Evolutionary conservation across 768 basidiomycete species (phyloP).

Genomic region (Daedaleopsis nitida): DNA sequence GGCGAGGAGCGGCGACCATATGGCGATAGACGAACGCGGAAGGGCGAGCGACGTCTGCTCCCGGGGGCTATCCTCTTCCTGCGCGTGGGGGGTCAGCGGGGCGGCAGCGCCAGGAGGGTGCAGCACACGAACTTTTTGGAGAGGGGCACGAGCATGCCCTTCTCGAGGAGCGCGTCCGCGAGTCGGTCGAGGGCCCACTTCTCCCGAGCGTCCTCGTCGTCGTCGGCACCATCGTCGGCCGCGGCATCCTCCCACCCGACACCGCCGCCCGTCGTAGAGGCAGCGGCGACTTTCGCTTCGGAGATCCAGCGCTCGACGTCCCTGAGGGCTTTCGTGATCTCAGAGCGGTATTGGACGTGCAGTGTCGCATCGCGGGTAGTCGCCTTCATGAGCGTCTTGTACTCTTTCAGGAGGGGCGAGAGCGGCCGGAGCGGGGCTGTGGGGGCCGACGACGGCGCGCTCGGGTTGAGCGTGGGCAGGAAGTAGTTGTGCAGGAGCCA

Average conservation of each 20-base stretch:
- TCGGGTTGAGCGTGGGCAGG: conserved; percentile 69
- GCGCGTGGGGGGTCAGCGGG: neutral
- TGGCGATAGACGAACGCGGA: conserved; percentile 48
- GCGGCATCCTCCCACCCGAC: conserved; percentile 47
- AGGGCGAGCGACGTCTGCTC: conserved; percentile 45
- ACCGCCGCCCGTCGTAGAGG: conserved; percentile 42
- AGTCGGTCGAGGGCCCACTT: conserved; percentile 69
- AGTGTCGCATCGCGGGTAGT: conserved; percentile 68
- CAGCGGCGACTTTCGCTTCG: conserved; percentile 67
- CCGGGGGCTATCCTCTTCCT: conserved; percentile 10
- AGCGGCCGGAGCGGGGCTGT: conserved; percentile 51
- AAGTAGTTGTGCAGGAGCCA: conserved; percentile 90
- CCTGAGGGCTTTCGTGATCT: conserved; percentile 51
- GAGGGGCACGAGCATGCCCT: conserved; percentile 77
- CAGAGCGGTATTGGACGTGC: conserved; percentile 48
- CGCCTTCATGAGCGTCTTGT: conserved; percentile 69
- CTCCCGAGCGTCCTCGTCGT: conserved; percentile 54
- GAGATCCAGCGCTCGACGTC: conserved; percentile 80
- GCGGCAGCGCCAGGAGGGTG: neutral
- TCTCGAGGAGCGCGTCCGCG: conserved; percentile 65
- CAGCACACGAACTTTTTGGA: conserved; percentile 69
- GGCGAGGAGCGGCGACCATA: conserved; percentile 69
- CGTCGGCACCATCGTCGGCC: conserved; percentile 22
- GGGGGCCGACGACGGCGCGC: conserved; percentile 39
- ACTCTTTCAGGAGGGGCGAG: conserved; percentile 67